Conservation (phyloP, 2,329 filamentous ascomycete species). For the Nemania serpens region DNA sequence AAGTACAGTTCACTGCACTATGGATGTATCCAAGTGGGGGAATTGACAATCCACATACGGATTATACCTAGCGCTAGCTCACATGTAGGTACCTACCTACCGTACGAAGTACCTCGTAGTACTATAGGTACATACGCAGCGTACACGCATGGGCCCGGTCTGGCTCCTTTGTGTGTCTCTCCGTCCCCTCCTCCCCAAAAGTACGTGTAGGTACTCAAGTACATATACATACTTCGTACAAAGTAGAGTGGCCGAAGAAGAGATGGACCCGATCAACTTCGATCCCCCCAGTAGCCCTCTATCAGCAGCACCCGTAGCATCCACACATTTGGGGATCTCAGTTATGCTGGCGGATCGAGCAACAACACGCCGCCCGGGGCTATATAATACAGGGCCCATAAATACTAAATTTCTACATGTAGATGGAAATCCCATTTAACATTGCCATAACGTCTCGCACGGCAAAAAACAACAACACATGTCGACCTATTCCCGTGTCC, state of each 20-base stretch:
- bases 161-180: background rate
- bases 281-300: constrained; percentile 15
- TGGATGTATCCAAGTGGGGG: too few species aligned
- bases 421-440: constrained; percentile 41
- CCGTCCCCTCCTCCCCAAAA: background rate
- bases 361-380: constrained; percentile 31
- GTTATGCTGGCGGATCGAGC: constrained; percentile 41
- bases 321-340: constrained; percentile 40
- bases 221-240: background rate
- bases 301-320: constrained; percentile 14
- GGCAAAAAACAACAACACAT: constrained; percentile 27
- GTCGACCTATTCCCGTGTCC: constrained; percentile 33
- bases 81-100: too few species aligned
- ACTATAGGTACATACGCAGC: too few species aligned
- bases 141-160: background rate
- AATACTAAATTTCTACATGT: constrained; percentile 38
- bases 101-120: too few species aligned
- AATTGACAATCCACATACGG: too few species aligned
- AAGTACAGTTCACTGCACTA: too few species aligned
- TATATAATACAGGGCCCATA: constrained; percentile 29
- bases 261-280: constrained; percentile 18
- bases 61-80: background rate
- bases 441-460: constrained; percentile 41
- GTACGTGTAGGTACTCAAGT: background rate
- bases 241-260: constrained; percentile 8